Conservation (phyloP, 768 basidiomycete genomes). For the Boletellus ananas region DNA sequence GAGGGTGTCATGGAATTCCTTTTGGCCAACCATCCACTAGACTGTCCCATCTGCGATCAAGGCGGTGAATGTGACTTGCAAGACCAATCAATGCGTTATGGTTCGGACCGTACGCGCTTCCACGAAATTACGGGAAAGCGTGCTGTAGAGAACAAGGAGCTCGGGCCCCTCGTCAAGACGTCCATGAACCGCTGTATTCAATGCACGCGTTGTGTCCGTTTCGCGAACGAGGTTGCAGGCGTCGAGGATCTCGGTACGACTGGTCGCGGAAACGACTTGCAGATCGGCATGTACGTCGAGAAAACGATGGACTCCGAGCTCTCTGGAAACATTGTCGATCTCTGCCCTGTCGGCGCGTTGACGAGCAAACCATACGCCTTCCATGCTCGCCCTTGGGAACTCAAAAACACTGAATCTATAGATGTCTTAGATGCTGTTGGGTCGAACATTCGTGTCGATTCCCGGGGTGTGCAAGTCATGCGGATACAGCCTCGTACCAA, state of each 20-base stretch:
- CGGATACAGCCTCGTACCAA: constrained; percentile 94
- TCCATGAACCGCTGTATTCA: constrained; percentile 99
- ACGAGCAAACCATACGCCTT: constrained; percentile 99
- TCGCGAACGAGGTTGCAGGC: constrained; percentile 98
- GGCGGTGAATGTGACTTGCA: constrained; percentile 98
- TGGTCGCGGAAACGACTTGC: constrained; percentile 95
- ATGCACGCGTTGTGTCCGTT: constrained; percentile 98
- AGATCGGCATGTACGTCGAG: constrained; percentile 98
- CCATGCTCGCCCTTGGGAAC: constrained; percentile 96
- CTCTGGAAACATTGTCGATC: constrained; percentile 94
- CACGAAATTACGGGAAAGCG: constrained; percentile 98
- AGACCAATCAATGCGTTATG: constrained; percentile 99
- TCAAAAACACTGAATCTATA: constrained; percentile 95
- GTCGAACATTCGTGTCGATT: constrained; percentile 94
- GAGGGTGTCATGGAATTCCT: constrained; percentile 99
- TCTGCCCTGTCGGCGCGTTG: constrained; percentile 97
- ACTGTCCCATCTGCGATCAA: constrained; percentile 98
- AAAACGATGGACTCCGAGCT: constrained; percentile 97
- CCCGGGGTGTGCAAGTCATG: constrained; percentile 95
- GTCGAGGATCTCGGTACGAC: constrained; percentile 97
- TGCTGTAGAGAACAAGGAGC: constrained; percentile 96
- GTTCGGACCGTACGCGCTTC: constrained; percentile 95
- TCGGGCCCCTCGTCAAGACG: constrained; percentile 97
- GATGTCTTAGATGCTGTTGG: constrained; percentile 96
- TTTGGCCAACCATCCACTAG: constrained; percentile 94